Conservation (phyloP, 2,329 filamentous ascomycete species). For the Hortaea werneckii region DNA sequence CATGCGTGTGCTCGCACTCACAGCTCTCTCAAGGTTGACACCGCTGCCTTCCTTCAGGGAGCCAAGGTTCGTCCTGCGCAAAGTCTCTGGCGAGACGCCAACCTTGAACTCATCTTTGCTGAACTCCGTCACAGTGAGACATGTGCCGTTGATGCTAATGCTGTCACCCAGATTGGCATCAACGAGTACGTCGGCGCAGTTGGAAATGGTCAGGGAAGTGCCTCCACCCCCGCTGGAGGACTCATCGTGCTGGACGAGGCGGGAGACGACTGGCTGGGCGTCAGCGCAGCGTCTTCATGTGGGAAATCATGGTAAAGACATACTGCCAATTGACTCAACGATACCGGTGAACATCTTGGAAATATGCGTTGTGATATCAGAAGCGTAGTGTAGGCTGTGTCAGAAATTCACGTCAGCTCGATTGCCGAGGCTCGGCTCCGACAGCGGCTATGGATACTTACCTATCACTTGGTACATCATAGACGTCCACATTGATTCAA, state of each 20-base stretch:
- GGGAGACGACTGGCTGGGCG: slow-evolving; percentile 59
- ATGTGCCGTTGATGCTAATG: slow-evolving; percentile 92
- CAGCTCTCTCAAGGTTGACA: slow-evolving; percentile 91
- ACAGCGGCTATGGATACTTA: not conserved
- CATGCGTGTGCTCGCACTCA: slow-evolving; percentile 86
- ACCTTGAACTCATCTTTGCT: slow-evolving; percentile 63
- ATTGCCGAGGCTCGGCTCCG: not conserved
- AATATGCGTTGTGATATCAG: not conserved
- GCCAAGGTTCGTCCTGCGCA: slow-evolving; percentile 92
- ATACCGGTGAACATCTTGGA: slow-evolving; percentile 85
- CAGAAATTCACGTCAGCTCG: not conserved
- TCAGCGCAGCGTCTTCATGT: slow-evolving; percentile 26
- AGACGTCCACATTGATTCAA: no score
- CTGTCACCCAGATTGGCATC: slow-evolving; percentile 86
- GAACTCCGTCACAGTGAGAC: slow-evolving; percentile 80
- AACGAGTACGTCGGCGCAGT: slow-evolving; percentile 63
- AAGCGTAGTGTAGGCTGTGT: no score
- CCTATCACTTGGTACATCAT: no score
- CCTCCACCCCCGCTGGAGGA: slow-evolving; percentile 62
- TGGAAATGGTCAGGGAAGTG: slow-evolving; percentile 77
- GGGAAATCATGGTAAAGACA: slow-evolving; percentile 28
- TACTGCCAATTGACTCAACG: slow-evolving; percentile 86
- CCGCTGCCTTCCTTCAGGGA: slow-evolving; percentile 52
- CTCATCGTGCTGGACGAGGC: slow-evolving; percentile 69
- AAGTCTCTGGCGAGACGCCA: slow-evolving; percentile 87